Evolutionary conservation across 2,329 filamentous ascomycete genomes (phyloP), one percentile per base, ranked within the genome.

Genomic region (Rugonectria rugulosa): DNA sequence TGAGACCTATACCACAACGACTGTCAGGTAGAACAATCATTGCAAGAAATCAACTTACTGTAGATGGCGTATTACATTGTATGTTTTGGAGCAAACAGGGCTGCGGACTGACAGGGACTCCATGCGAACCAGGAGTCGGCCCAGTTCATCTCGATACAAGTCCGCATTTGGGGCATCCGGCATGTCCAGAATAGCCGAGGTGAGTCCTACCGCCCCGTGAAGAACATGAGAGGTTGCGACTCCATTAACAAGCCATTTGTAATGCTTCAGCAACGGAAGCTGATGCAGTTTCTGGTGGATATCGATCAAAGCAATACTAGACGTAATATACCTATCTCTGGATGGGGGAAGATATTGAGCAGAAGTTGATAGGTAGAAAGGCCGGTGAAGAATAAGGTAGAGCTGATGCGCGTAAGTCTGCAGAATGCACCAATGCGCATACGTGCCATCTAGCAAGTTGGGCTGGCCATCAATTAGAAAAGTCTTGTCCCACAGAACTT

Each of bases 381-480:
- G 60, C 0, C 59, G 54, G 38, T 64, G 57, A 2, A 64, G 37
- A 8, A 64, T 54, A 10, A 64, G 50, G 23, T 64, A 62, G 1
- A 64, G 54, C 32, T 64, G 61, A 11, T 64, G 59, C 1, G 61
- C 61, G 21, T 58, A 62, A 2, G 52, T 56, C 37, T 64, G 57
- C 2, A 64, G 21, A 5, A 60, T 32, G 23, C 59, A 59, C 61
- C 59, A 62, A 26, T 62, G 47, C 4, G 59, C 59, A 27, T 27
- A 27, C 4, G 57, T 29, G 5, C 38, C 53, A 17, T 62, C 57
- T 2, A 60, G 7, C n/a, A 62, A 36, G n/a, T 51, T 62, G 3
- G 24, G 54, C 11, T 34, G 38, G 0, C 60, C 60, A 11, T 56
- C 29, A n/a, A 53, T 44, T 10, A 62, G 44, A 20, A 46, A 62